Conservation (phyloP, 805 yeast species). For the Scheffersomyces coipomensis region DNA sequence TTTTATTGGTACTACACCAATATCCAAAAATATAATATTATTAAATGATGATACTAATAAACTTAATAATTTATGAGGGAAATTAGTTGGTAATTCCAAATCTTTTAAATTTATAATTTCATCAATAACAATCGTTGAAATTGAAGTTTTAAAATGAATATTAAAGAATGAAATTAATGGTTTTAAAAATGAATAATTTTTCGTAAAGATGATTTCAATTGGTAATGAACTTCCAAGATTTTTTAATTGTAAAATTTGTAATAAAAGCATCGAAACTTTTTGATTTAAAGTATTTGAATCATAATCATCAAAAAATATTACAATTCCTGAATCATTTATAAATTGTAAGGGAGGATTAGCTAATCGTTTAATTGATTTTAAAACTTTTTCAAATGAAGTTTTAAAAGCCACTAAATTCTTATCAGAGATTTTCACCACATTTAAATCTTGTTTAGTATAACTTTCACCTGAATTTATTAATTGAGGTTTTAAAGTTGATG, state of each 20-base stretch:
- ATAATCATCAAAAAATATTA: constrained; percentile 28
- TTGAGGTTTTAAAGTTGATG: neutral
- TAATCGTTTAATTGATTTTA: constrained; percentile 20
- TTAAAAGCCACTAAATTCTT: constrained; percentile 20
- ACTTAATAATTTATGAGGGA: constrained; percentile 30
- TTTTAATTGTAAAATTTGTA: constrained; percentile 27
- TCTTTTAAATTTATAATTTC: constrained; percentile 21
- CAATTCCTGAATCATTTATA: constrained; percentile 32
- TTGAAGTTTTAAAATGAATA: constrained; percentile 15
- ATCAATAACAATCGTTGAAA: constrained; percentile 25
- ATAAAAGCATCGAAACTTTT: constrained; percentile 8
- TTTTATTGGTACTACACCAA: constrained; percentile 31
- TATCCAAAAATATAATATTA: constrained; percentile 29
- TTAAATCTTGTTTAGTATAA: neutral
- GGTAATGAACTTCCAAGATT: constrained; percentile 33
- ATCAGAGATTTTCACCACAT: constrained; percentile 1
- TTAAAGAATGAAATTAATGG: constrained; percentile 5
- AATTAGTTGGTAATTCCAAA: constrained; percentile 16
- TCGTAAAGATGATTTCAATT: constrained; percentile 30
- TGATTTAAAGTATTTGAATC: neutral
- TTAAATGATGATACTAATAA: constrained; percentile 33
- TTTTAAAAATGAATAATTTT: constrained; percentile 18
- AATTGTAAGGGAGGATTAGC: constrained; percentile 23
- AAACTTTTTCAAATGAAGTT: constrained; percentile 24
- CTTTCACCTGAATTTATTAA: neutral